Evolutionary conservation across 495 filamentous ascomycete species (phyloP), one percentile per base, ranked within the genome.

Genomic region (Penicillium odoratum): DNA sequence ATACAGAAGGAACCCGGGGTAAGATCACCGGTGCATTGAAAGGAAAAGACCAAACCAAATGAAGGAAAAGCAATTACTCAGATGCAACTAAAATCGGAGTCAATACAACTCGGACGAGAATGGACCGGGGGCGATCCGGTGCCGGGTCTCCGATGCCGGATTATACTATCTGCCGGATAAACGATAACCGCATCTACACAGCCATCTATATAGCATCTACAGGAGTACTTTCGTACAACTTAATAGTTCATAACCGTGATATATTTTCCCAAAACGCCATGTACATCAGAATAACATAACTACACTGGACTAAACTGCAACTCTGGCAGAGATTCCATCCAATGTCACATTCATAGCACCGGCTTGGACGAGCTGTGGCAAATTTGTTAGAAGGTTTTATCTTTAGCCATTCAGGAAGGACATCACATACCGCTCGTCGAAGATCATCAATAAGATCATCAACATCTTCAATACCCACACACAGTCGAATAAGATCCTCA

Each of bases 401-500:
- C 21, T 28, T 16, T 29, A 29, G 21, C 40, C 26, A 44, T 28
- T 28, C 51, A 58, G 44, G 42, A 5, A 48, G 31, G 29, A 21
- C 59, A 65, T 43, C 52, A 89, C 91, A 81, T 85, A 97, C 90
- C 58, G 94, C 93, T 55, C 90, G 83, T 55, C 83, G 85, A 61
- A 98, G 76, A 77, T 98, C 94, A 66, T 98, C 94, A 67, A 97
- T 91, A 67, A 98, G 68, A 76, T 98, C 94, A 65, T 91, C 85
- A 9, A 80, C 86, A 74, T 98, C 95, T 68, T 98, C 94, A 70
- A 98, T 98, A 29, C 94, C 94, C 34, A 98, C 92, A 72, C 94
- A 98, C 58, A 98, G 72, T 53, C 94, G 78, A 56, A 98, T 97
- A 44, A 98, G 85, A 74, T 98, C 94, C 74, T 98, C 94, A 16